phyloP scores from a whole-genome alignment of 371 early-diverging fungal species.

The Apophysomyces variabilis region DNA sequence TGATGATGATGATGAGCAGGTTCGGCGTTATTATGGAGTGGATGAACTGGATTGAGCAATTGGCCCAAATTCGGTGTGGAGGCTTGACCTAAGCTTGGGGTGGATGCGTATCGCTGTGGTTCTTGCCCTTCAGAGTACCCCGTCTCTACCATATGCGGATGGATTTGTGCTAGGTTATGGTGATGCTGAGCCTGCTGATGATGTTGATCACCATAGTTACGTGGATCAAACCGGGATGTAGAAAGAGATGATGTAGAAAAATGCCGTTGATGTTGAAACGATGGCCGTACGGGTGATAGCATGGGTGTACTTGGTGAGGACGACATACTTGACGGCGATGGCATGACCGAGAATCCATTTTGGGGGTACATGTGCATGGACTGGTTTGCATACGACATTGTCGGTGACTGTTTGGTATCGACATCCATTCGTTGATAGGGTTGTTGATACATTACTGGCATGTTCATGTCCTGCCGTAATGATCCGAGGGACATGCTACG shows the following conservation, averaged over 20 bases:
- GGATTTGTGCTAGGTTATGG: conserved; percentile 10
- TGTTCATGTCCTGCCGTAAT: conserved; percentile 19
- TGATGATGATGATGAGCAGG: conserved; percentile 1
- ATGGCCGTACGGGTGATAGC: conserved; percentile 38
- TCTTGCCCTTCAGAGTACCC: conserved; percentile 11
- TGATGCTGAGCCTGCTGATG: conserved; percentile 8
- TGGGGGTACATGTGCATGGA: conserved; percentile 14
- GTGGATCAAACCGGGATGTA: conserved; percentile 28
- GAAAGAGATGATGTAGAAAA: conserved; percentile 32
- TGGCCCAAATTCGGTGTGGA: conserved; percentile 37
- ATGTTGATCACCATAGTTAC: conserved; percentile 22
- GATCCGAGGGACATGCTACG: conserved; percentile 49
- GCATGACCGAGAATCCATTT: conserved; percentile 21
- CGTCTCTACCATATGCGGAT: conserved; percentile 9
- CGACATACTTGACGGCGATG: conserved; percentile 39
- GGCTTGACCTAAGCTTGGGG: conserved; percentile 13
- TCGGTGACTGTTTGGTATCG: conserved; percentile 17
- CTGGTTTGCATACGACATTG: conserved; percentile 22
- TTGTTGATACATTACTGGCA: conserved; percentile 1
- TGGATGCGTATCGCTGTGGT: conserved; percentile 13
- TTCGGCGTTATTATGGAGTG: conserved; percentile 26
- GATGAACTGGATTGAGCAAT: conserved; percentile 47
- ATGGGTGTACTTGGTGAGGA: conserved; percentile 45
- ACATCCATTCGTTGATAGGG: conserved; percentile 15
- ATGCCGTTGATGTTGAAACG: conserved; percentile 36